Percentiles rank a stretch among this genome's conserved stretches.
Conservation (phyloP, 495 filamentous ascomycete species). For the Penicillium paxilli region DNA sequence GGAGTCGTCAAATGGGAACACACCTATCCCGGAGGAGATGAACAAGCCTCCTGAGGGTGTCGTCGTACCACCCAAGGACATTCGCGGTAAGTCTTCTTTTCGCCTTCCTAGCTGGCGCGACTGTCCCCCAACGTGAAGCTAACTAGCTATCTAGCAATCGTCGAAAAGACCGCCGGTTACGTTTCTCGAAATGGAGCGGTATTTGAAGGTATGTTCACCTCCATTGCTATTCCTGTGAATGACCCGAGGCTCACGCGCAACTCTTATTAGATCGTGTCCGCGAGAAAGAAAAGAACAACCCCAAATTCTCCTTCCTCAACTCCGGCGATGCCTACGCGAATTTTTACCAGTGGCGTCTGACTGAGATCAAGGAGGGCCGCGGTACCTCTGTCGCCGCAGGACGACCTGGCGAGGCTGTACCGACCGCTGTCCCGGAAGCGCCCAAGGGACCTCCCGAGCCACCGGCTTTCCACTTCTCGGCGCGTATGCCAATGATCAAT, state of each 20-base stretch:
- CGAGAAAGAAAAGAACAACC: constrained; percentile 80
- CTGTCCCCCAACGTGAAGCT: constrained; percentile 29
- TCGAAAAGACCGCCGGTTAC: constrained; percentile 96
- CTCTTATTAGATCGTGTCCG: constrained; percentile 67
- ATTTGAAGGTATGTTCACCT: constrained; percentile 63
- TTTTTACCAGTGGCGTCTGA: constrained; percentile 88
- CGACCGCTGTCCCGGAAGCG: constrained; percentile 59
- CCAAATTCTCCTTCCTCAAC: constrained; percentile 88
- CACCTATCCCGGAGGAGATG: constrained; percentile 50
- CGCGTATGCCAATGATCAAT: constrained; percentile 95
- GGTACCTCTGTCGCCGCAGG: constrained; percentile 81
- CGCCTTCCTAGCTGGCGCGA: constrained; percentile 1
- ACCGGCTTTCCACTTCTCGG: constrained; percentile 90
- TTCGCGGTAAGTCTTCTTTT: constrained; percentile 54
- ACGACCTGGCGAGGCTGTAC: constrained; percentile 60
- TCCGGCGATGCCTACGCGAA: constrained; percentile 80
- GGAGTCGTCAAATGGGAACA: constrained; percentile 61
- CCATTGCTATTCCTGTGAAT: not conserved
- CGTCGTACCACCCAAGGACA: constrained; percentile 81
- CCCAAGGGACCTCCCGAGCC: constrained; percentile 83
- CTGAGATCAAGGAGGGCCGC: constrained; percentile 79
- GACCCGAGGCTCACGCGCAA: not conserved
- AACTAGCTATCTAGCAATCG: constrained; percentile 53
- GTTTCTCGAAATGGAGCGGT: constrained; percentile 76
- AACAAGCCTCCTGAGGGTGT: constrained; percentile 79